Evolutionary conservation across 2,329 filamentous ascomycete species (phyloP), one percentile per base, ranked within the genome.

Genomic region (Sporothrix sp.): DNA sequence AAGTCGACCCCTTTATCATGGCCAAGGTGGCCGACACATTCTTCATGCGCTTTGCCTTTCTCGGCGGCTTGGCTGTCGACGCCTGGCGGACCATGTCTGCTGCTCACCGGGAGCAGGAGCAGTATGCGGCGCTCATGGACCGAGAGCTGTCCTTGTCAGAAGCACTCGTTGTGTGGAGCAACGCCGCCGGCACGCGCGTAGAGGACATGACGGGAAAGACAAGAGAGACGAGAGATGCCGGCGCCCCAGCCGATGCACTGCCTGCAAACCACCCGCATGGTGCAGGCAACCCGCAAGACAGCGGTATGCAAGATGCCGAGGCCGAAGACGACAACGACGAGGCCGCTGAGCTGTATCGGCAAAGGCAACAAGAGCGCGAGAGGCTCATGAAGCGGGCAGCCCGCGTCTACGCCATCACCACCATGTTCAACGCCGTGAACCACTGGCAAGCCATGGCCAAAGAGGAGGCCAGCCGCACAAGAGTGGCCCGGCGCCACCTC

Each of bases 371-470:
- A 13, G 30, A 54, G 30, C 51, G 56, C 57, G 68, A 68, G 16
- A 71, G 72, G 44, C 66, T 82, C 14, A 79, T 82, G 61, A 70
- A 66, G 46, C 75, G 80, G 40, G 84, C 84, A 27, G 71, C 68
- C 1, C 75, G 77, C 57, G 82, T 82, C 40, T 77, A 84, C 53
- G 74, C 85, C 60, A 66, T 85, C 10, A 84, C 80, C 58, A 70
- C 87, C 7, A 64, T 84, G 52, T 76, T 73, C 3, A 82, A 80
- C 62, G 75, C 78, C 2, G 81, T 87, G 51, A 76, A 72, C 1
- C 79, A 84, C 56, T 94, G 87, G 87, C 76, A 77, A 10, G 74
- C 76, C 50, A 71, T 75, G 46, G 75, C 85, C 10, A 74, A 73
- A 6, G 79, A 85, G 13, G 79, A 87, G 59, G 70, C 81, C 14